Conservation (phyloP, 2,329 filamentous ascomycete species). For the Talaromyces sp. region DNA sequence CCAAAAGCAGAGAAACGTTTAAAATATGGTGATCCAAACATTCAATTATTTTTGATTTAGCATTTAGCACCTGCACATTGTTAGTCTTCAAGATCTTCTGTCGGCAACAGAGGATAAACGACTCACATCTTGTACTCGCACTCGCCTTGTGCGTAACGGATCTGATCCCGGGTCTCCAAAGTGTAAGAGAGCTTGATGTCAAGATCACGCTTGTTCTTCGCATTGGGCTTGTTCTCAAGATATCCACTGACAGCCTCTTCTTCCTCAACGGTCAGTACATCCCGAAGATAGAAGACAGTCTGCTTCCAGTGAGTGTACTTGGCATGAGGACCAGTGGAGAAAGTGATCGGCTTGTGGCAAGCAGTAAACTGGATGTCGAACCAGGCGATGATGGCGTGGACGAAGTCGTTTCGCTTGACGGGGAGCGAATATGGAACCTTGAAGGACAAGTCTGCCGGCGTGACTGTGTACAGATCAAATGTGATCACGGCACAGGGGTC, state of each 20-base stretch:
- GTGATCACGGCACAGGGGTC: slow-evolving; percentile 80
- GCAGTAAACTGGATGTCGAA: slow-evolving; percentile 98
- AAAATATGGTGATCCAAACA: slow-evolving; percentile 13
- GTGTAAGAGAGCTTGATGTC: slow-evolving; percentile 85
- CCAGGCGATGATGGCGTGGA: slow-evolving; percentile 95
- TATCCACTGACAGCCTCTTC: slow-evolving; percentile 72
- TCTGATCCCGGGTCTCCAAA: slow-evolving; percentile 69
- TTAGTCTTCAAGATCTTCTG: background rate
- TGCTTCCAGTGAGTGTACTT: slow-evolving; percentile 99
- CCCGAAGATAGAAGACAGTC: slow-evolving; percentile 95
- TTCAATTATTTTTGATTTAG: background rate
- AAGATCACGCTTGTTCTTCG: slow-evolving; percentile 89
- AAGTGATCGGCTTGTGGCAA: slow-evolving; percentile 95
- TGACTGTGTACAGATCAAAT: slow-evolving; percentile 90
- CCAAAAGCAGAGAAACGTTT: slow-evolving; percentile 8
- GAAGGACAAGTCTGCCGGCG: slow-evolving; percentile 77
- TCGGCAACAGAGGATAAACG: background rate
- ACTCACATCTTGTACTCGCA: slow-evolving; percentile 70
- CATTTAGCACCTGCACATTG: slow-evolving; percentile 8
- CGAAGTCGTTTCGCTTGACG: slow-evolving; percentile 82
- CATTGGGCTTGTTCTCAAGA: slow-evolving; percentile 79
- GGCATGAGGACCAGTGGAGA: slow-evolving; percentile 94
- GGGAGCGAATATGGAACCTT: slow-evolving; percentile 68
- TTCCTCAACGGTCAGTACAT: slow-evolving; percentile 85
- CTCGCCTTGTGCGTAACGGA: slow-evolving; percentile 61